Evolutionary conservation across 2,329 filamentous ascomycete species (phyloP), one percentile per base, ranked within the genome.

Genomic region (Verticillium dahliae): DNA sequence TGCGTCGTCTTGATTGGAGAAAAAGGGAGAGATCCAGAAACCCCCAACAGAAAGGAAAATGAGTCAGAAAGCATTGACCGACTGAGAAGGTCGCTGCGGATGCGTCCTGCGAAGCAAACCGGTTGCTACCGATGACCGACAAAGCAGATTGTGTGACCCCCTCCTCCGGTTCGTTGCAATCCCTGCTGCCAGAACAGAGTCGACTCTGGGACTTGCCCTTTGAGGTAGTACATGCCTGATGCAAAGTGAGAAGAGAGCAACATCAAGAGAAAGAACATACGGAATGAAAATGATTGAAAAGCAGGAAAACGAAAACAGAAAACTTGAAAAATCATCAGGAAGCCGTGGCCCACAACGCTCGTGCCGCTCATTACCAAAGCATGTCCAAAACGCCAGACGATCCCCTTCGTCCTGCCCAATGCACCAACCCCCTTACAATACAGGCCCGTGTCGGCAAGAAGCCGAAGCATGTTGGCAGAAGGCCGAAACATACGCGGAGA

Each of bases 231-330:
- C 45, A 50, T 50, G 45, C 45, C 22, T 50, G 45, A 11, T 22
- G 45, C 45, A 50, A 61, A 38, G 52, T 62, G 59, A 31, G 11
- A 41, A 45, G 37, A 41, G 61, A 57, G 27, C 27, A 63, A 57
- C 59, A 62, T 58, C 65, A 56, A 64, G 55, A 65, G 63, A 62
- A 61, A 58, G 62, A 60, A 64, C 64, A 60, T 34, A 61, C 27
- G 27, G 4, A 27, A 27, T 27, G 27, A 60, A 65, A 58, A 64
- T 62, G 59, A 67, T 61, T 61, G 62, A n/a, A 66, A 62, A 61
- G 37, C 65, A 63, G 66, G 62, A 38, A 60, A 56, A 59, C 52
- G 60, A 56, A 62, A 22, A 50, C 18, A 18, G 60, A 41, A 60
- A 63, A 63, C 18, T 63, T 63, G 59, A 60, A 62, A 57, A 60